Conservation (phyloP, 805 yeast genomes). For the Saturnispora kantuleensis region DNA sequence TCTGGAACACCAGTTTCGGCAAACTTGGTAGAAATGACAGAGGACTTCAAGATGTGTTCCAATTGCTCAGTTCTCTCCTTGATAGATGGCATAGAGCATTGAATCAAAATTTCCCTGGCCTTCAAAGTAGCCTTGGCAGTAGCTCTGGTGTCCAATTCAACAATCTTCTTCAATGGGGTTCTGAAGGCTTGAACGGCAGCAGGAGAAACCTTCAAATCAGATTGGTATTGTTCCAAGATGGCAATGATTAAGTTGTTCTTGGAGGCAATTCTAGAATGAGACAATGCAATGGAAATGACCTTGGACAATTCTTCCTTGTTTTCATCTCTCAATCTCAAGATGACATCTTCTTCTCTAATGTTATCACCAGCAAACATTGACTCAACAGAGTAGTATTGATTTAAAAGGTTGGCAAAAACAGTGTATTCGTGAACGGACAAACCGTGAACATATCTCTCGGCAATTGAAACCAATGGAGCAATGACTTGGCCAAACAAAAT, state of each 20-base stretch:
- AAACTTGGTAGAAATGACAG: slow-evolving; percentile 81
- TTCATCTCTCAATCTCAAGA: slow-evolving; percentile 80
- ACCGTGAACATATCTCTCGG: slow-evolving; percentile 63
- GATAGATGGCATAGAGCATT: slow-evolving; percentile 93
- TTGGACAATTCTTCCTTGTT: slow-evolving; percentile 63
- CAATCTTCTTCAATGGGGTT: slow-evolving; percentile 64
- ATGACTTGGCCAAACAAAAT: slow-evolving; percentile 44
- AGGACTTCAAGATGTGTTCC: slow-evolving; percentile 86
- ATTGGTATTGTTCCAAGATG: slow-evolving; percentile 72
- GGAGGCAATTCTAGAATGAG: slow-evolving; percentile 89
- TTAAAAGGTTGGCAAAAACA: slow-evolving; percentile 59
- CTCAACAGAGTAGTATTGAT: slow-evolving; percentile 72
- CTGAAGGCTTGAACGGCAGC: slow-evolving; percentile 59
- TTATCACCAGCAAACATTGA: slow-evolving; percentile 65
- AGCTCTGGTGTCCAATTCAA: slow-evolving; percentile 80
- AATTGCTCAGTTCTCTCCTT: slow-evolving; percentile 95
- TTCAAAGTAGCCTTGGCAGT: slow-evolving; percentile 90
- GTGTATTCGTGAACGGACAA: slow-evolving; percentile 74
- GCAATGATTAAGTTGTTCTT: slow-evolving; percentile 86
- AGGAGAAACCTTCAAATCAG: slow-evolving; percentile 62
- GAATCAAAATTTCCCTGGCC: slow-evolving; percentile 93
- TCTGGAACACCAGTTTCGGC: slow-evolving; percentile 68
- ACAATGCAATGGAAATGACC: slow-evolving; percentile 66
- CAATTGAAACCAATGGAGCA: slow-evolving; percentile 66
- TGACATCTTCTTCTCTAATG: slow-evolving; percentile 79